These are phyloP conservation scores for Calamus simplicifolius DNA, from an alignment of 176 grass and related monocot genomes.

Conservation along the genomic window DNA sequence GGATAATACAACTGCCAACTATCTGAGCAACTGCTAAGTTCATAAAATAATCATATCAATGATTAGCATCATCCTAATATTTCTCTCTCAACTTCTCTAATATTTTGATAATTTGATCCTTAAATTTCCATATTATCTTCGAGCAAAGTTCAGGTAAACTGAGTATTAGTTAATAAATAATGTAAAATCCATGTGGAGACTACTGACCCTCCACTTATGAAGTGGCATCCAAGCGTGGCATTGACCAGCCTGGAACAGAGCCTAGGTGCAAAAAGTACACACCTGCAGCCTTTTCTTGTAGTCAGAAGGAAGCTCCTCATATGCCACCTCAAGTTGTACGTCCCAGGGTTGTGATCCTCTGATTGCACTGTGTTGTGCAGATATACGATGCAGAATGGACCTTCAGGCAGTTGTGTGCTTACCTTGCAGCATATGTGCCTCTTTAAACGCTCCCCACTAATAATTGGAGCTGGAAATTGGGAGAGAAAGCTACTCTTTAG, in stretches of 20 bases:
- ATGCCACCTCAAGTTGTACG: constrained; percentile 78
- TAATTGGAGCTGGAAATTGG: constrained; percentile 51
- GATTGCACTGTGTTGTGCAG: constrained; percentile 80
- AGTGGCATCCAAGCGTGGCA: constrained; percentile 73
- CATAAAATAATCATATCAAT: too few species aligned
- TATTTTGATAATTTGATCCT: too few species aligned
- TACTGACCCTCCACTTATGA: constrained; percentile 79
- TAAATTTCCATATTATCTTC: too few species aligned
- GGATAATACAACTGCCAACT: too few species aligned
- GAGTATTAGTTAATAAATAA: neutral
- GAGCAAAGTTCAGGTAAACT: too few species aligned
- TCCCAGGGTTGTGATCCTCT: constrained; percentile 90
- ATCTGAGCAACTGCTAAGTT: too few species aligned
- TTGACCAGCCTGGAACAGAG: constrained; percentile 64
- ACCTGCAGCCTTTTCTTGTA: constrained; percentile 71
- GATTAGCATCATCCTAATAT: too few species aligned
- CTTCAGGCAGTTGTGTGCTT: constrained; percentile 40
- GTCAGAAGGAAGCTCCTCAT: constrained; percentile 68
- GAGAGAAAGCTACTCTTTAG: too few species aligned
- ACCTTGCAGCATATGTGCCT: constrained; percentile 71
- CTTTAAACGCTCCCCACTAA: constrained; percentile 70
- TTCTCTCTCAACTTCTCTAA: too few species aligned
- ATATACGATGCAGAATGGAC: constrained; percentile 82
- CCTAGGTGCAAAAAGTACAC: constrained; percentile 82
- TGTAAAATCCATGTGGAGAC: neutral